Evolutionary conservation across 176 grass and related monocot genomes (phyloP).

Genomic region (bread wheat (Triticum aestivum)): DNA sequence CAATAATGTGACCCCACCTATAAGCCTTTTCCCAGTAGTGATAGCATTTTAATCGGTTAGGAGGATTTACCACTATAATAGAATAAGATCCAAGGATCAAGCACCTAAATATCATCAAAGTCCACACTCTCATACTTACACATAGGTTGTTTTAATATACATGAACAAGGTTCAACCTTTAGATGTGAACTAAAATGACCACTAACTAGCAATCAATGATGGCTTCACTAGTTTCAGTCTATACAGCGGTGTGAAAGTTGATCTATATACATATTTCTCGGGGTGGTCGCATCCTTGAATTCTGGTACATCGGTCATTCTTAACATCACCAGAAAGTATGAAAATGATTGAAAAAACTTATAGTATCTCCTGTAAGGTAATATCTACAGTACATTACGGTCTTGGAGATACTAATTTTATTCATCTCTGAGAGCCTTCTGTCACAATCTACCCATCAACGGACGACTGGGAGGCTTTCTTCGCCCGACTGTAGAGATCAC

Average conservation of each 20-base stretch:
- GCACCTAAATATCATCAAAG: neutral
- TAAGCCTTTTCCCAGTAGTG: neutral
- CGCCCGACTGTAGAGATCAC: too few species aligned
- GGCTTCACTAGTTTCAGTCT: neutral
- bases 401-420: neutral
- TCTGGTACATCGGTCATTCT: neutral
- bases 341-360: too few species aligned
- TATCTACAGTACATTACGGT: neutral
- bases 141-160: neutral
- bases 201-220: neutral
- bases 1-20: too few species aligned
- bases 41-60: too few species aligned
- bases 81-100: neutral
- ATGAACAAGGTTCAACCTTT: neutral
- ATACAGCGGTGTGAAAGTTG: neutral
- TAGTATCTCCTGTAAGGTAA: neutral
- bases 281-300: neutral
- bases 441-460: too few species aligned
- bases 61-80: too few species aligned
- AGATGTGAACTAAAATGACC: neutral
- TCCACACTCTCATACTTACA: neutral
- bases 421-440: neutral
- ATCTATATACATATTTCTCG: neutral
- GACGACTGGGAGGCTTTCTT: too few species aligned
- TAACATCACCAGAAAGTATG: neutral